These are phyloP conservation scores for Inosperma sp. DNA, from an alignment of 768 basidiomycete species.

Conservation along the genomic window DNA sequence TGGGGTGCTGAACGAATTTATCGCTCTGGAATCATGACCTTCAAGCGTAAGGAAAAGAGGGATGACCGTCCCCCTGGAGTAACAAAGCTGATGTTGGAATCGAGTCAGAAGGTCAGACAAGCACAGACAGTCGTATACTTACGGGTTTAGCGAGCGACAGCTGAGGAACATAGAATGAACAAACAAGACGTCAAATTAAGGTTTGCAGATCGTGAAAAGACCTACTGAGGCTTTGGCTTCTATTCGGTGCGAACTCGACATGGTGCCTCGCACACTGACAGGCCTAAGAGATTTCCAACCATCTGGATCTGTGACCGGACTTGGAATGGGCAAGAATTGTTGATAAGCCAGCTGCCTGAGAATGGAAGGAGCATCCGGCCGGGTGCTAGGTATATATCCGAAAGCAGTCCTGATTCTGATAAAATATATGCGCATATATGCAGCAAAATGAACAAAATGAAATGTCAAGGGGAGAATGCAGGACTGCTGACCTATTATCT, in stretches of 20 bases:
- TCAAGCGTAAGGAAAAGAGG: slow-evolving; percentile 44
- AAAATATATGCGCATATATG: neutral
- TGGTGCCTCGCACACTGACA: slow-evolving; percentile 36
- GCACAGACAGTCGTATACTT: slow-evolving; percentile 16
- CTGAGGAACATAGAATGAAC: slow-evolving; percentile 20
- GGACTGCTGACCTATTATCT: slow-evolving; percentile 40
- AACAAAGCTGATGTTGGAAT: slow-evolving; percentile 34
- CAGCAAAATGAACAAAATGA: neutral
- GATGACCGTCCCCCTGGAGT: slow-evolving; percentile 46
- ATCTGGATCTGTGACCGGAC: slow-evolving; percentile 45
- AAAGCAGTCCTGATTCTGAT: slow-evolving; percentile 48
- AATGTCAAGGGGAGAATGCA: neutral
- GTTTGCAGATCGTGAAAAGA: slow-evolving; percentile 3
- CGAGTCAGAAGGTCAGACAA: slow-evolving; percentile 8
- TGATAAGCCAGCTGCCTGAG: slow-evolving; percentile 49
- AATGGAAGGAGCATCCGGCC: slow-evolving; percentile 43
- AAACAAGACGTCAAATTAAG: neutral
- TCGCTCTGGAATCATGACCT: slow-evolving; percentile 32
- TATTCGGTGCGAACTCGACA: slow-evolving; percentile 37
- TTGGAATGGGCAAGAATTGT: slow-evolving; percentile 39
- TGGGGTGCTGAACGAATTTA: slow-evolving; percentile 43
- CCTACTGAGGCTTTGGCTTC: slow-evolving; percentile 42
- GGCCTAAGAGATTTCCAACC: slow-evolving; percentile 47
- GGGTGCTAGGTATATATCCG: slow-evolving; percentile 45
- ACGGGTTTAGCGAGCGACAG: slow-evolving; percentile 46